phyloP scores from a whole-genome alignment of 306 rosid species.

The Vigna hirtella region DNA sequence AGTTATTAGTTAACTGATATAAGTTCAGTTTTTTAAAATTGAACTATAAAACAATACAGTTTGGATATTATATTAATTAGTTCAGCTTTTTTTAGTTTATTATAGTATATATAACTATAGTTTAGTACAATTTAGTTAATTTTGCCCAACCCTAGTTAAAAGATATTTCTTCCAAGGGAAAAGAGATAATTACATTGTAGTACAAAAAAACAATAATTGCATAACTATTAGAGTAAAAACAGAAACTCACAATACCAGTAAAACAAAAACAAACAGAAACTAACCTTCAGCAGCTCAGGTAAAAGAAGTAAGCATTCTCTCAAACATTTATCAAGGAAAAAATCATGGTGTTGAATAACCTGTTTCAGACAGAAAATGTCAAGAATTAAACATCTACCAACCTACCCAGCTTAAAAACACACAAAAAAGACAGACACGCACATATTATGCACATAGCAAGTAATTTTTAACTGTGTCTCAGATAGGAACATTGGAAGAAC shows the following conservation, averaged over 20 bases:
- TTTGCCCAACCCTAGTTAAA: too few species aligned
- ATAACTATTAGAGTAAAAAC: constrained; percentile 10
- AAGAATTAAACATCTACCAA: constrained; percentile 30
- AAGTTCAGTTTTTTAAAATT: too few species aligned
- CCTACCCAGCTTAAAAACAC: not conserved
- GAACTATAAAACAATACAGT: too few species aligned
- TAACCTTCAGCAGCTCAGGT: constrained; percentile 92
- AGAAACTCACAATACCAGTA: not conserved
- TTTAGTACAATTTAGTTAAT: too few species aligned
- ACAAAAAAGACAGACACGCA: constrained; percentile 8
- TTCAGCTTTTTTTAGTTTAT: too few species aligned
- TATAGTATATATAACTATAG: too few species aligned
- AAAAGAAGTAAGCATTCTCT: constrained; percentile 93
- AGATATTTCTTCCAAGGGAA: constrained; percentile 12
- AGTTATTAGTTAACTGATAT: too few species aligned
- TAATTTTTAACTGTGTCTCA: not conserved
- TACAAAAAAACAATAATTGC: constrained; percentile 9
- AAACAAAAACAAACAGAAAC: constrained; percentile 43
- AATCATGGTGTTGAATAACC: constrained; percentile 96
- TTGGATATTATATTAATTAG: too few species aligned
- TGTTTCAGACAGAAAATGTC: constrained; percentile 60
- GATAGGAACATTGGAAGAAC: not conserved
- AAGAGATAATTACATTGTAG: not conserved
- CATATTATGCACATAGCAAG: not conserved
- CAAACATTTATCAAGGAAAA: constrained; percentile 92